These are phyloP conservation scores for Dichotomocladium elegans DNA, from an alignment of 371 early-diverging fungal genomes.

Conservation along the genomic window DNA sequence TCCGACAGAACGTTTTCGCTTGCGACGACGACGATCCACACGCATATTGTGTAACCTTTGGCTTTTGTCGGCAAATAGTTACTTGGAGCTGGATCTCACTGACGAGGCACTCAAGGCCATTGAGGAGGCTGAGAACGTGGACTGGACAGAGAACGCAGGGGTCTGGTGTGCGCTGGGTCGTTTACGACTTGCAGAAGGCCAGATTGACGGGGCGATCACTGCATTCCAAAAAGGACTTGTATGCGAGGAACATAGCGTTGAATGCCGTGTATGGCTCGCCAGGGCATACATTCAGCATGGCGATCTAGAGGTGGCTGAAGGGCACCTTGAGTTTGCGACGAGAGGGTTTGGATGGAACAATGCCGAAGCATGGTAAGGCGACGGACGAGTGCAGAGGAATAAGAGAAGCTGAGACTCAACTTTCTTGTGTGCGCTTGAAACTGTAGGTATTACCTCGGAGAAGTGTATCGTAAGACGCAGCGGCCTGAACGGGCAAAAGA, in stretches of 20 bases:
- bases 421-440: too few species aligned
- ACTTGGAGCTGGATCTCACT: conserved; percentile 47
- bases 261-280: conserved; percentile 44
- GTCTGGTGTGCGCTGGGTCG: background rate
- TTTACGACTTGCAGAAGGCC: background rate
- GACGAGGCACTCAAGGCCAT: conserved; percentile 66
- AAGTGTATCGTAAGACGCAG: conserved; percentile 50
- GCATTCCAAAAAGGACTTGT: conserved; percentile 55
- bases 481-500: conserved; percentile 58
- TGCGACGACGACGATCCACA: conserved; percentile 25
- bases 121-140: conserved; percentile 62
- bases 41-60: conserved; percentile 44
- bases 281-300: conserved; percentile 39
- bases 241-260: conserved; percentile 45
- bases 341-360: conserved; percentile 60
- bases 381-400: too few species aligned
- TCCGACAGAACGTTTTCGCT: conserved; percentile 18
- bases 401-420: too few species aligned
- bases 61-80: conserved; percentile 63
- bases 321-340: conserved; percentile 47
- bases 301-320: conserved; percentile 53
- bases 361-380: conserved; percentile 65
- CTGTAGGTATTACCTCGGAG: conserved; percentile 53
- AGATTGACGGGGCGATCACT: conserved; percentile 15
- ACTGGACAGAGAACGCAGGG: conserved; percentile 23